These are phyloP conservation scores for Priceomyces fermenticarens DNA, from an alignment of 805 yeast genomes.

Conservation along the genomic window DNA sequence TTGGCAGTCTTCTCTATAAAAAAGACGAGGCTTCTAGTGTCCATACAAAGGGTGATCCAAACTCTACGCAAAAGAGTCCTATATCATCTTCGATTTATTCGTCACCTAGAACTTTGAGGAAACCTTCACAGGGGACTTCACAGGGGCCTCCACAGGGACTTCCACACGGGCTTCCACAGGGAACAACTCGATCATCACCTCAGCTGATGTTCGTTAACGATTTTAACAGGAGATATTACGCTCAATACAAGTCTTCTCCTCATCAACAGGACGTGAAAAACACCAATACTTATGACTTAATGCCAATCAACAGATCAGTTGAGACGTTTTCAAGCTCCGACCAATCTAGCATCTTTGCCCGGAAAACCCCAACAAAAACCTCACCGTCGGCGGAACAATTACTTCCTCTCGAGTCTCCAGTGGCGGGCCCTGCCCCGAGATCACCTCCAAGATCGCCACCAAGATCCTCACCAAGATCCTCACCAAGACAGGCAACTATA, in stretches of 20 bases:
- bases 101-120: not conserved
- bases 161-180: not conserved
- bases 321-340: constrained; percentile 27
- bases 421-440: not conserved
- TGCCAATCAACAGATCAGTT: constrained; percentile 31
- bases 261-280: constrained; percentile 7
- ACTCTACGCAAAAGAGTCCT: not conserved
- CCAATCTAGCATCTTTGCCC: constrained; percentile 6
- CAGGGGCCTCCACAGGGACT: too few relatives aligned
- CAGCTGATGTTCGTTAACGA: constrained; percentile 12
- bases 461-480: not conserved
- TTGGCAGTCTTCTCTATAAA: constrained; percentile 14
- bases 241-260: constrained; percentile 10
- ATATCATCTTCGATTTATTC: constrained; percentile 4
- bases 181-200: not conserved
- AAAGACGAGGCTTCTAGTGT: not conserved
- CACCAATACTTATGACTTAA: constrained; percentile 21
- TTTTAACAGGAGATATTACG: constrained; percentile 19
- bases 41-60: not conserved
- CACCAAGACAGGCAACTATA: not conserved
- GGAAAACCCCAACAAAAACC: not conserved
- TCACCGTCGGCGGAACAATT: not conserved
- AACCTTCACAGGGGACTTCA: too few relatives aligned
- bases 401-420: not conserved
- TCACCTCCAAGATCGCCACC: not conserved